Conservation (phyloP, 2,329 filamentous ascomycete genomes). For the Chrysosporium queenslandicum region DNA sequence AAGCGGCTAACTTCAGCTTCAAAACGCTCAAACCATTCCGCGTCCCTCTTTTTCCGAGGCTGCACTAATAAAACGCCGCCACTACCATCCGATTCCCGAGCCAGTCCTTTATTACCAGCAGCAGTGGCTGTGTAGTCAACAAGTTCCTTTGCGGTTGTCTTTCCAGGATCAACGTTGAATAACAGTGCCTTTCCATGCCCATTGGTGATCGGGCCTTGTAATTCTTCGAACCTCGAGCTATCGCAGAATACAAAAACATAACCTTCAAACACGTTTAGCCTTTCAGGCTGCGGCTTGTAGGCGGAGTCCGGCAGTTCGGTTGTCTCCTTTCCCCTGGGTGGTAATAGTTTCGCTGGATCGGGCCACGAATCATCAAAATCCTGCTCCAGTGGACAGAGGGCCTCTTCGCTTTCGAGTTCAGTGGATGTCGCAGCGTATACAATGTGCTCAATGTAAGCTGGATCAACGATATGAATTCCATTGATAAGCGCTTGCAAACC, state of each 20-base stretch:
- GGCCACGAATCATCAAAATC: constrained; percentile 79
- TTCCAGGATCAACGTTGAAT: constrained; percentile 49
- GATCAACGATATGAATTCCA: constrained; percentile 52
- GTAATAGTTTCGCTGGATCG: constrained; percentile 58
- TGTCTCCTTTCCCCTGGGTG: constrained; percentile 65
- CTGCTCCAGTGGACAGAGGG: constrained; percentile 54
- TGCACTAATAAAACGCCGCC: constrained; percentile 68
- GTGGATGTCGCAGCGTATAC: constrained; percentile 47
- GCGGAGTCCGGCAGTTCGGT: constrained; percentile 55
- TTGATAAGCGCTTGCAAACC: constrained; percentile 79
- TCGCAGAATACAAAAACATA: constrained; percentile 87
- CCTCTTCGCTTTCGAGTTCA: constrained; percentile 43
- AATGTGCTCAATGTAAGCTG: constrained; percentile 61
- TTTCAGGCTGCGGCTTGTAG: constrained; percentile 58
- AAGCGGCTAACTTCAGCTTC: constrained; percentile 58
- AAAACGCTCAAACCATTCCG: constrained; percentile 61
- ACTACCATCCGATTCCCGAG: constrained; percentile 52
- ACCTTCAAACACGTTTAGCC: constrained; percentile 67
- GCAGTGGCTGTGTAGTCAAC: constrained; percentile 64
- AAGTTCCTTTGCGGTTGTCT: constrained; percentile 65
- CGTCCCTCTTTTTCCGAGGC: constrained; percentile 50
- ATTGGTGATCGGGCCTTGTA: constrained; percentile 63
- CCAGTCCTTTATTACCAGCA: constrained; percentile 62
- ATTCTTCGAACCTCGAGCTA: constrained; percentile 60
- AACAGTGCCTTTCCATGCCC: constrained; percentile 75